Evolutionary conservation across 768 basidiomycete species (phyloP), one percentile per base, ranked within the genome.

Genomic region (Galerina sulciceps): DNA sequence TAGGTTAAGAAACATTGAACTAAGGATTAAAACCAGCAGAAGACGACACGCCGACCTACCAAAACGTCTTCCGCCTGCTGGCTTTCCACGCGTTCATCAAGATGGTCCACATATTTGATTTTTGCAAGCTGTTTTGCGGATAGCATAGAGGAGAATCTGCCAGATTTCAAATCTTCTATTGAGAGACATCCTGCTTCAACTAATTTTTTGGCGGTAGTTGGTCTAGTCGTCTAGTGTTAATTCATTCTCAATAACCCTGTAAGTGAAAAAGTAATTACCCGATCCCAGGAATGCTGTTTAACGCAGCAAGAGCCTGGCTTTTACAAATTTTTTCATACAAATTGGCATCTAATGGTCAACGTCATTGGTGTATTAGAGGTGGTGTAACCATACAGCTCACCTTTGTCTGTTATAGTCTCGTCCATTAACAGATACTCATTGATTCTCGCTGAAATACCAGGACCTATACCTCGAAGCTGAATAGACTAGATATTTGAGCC

Each of bases 141-240:
- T n/a, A 88, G 66, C 67, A 76, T 65, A n/a, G 64, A 62, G 10
- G 70, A 62, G 60, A 75, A 85, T 46, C 69, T 51, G 6, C 76
- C 76, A 6, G 73, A 67, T 31, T 57, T 65, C 22, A 88, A 69
- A 52, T 85, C 79, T 17, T 70, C 72, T 22, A 82, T 17, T 1
- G 75, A 74, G 52, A 53, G 69, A 58, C 83, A 85, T 4, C 88
- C 88, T 5, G 78, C 81, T 6, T 76, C 74, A 40, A 81, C 76
- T 2, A 89, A 75, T n/a, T 75, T 65, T 36, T 73, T 68, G 9
- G 85, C 85, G 18, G 69, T 75, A 15, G 58, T 66, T 53, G 64
- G 63, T 18, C 75, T 79, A 52, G 68, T 43, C 49, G 15, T 45
- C 52, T 35, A 38, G 53, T 37, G 41, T 55, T 38, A 36, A 42